Conservation (phyloP, 495 filamentous ascomycete genomes). For the Friedmanniomyces endolithicus region DNA sequence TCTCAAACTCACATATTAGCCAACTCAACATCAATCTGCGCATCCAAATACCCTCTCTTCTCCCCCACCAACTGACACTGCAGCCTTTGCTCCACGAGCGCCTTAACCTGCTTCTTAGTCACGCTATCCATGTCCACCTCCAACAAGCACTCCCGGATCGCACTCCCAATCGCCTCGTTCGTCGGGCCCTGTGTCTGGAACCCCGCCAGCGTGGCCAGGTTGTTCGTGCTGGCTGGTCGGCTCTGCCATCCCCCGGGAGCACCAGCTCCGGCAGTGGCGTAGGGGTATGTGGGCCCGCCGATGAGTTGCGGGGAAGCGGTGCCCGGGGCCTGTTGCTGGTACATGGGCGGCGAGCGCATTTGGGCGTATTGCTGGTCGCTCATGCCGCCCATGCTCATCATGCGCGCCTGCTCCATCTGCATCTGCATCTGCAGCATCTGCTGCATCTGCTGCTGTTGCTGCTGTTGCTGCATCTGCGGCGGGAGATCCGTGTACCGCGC, state of each 20-base stretch:
- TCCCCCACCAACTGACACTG: constrained; percentile 78
- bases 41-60: constrained; percentile 71
- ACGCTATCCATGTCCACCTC: constrained; percentile 91
- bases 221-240: constrained; percentile 57
- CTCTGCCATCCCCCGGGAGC: constrained; percentile 33
- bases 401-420: constrained; percentile 36
- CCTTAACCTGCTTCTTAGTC: constrained; percentile 89
- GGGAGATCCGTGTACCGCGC: constrained; percentile 26
- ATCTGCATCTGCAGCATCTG: constrained; percentile 20
- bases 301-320: background rate
- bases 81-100: constrained; percentile 79
- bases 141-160: constrained; percentile 66
- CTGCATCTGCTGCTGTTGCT: constrained; percentile 19
- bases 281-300: too few species aligned
- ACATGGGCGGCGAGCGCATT: background rate
- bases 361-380: constrained; percentile 44
- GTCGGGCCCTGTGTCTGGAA: constrained; percentile 48
- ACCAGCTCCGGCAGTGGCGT: background rate
- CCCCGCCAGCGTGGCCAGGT: constrained; percentile 51
- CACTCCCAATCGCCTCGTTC: constrained; percentile 60
- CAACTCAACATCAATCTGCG: constrained; percentile 82
- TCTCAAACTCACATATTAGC: constrained; percentile 57
- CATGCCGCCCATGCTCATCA: constrained; percentile 52
- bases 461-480: constrained; percentile 15
- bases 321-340: background rate